A percentile compares a stretch with the other conserved stretches of the same genome.
These are phyloP conservation scores for Murraya paniculata DNA, from an alignment of 345 rosid genomes.

Conservation along the genomic window DNA sequence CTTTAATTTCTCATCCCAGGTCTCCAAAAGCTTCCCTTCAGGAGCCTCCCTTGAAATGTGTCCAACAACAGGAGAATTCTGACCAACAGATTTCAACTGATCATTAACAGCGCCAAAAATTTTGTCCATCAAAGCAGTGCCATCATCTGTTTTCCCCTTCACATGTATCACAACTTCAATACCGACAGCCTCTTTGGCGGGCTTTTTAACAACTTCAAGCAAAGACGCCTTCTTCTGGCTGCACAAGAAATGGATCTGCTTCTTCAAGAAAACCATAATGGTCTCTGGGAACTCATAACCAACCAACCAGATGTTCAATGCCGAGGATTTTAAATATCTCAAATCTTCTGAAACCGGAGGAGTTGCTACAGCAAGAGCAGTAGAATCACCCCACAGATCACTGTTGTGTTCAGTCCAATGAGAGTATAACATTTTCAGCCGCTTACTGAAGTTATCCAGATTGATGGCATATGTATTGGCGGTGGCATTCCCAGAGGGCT, in stretches of 20 bases:
- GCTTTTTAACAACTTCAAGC: conserved; percentile 39
- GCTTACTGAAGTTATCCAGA: conserved; percentile 33
- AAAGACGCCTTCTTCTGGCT: conserved; percentile 43
- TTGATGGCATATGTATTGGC: conserved; percentile 33
- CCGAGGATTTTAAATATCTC: conserved; percentile 50
- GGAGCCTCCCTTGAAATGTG: conserved; percentile 40
- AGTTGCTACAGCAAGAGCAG: conserved; percentile 38
- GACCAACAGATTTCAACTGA: conserved; percentile 22
- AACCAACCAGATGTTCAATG: conserved; percentile 45
- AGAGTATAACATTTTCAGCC: conserved; percentile 36
- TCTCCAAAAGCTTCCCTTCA: conserved; percentile 49
- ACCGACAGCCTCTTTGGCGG: conserved; percentile 42
- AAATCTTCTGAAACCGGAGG: conserved; percentile 44
- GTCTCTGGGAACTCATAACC: conserved; percentile 59
- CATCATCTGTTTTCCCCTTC: conserved; percentile 41
- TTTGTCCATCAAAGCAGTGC: conserved; percentile 36
- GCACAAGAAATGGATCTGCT: conserved; percentile 46
- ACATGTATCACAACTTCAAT: conserved; percentile 43
- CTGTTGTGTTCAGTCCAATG: conserved; percentile 36
- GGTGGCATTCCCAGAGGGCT: conserved; percentile 13
- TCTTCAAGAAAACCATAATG: conserved; percentile 47
- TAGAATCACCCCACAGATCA: conserved; percentile 36
- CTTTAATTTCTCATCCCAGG: conserved; percentile 42
- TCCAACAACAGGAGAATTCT: conserved; percentile 35
- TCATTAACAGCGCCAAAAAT: conserved; percentile 35